Conservation (phyloP, 805 yeast species). For the Wickerhamomyces sydowiorum region DNA sequence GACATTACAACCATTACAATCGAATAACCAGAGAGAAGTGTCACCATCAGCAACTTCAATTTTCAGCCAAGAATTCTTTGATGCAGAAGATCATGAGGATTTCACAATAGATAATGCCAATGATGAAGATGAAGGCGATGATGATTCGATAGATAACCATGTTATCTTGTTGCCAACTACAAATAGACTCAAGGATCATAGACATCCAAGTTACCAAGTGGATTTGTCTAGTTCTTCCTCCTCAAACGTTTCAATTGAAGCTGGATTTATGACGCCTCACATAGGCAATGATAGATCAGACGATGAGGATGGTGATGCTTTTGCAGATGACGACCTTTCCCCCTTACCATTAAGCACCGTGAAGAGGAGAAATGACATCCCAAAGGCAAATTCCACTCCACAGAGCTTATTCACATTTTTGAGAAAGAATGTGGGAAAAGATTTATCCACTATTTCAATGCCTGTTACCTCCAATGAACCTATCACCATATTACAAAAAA, state of each 20-base stretch:
- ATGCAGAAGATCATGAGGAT: constrained; percentile 63
- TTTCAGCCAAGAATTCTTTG: constrained; percentile 51
- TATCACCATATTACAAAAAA: constrained; percentile 69
- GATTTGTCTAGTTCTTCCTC: constrained; percentile 11
- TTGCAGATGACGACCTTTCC: constrained; percentile 42
- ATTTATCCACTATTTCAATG: constrained; percentile 78
- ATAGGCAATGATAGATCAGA: constrained; percentile 1
- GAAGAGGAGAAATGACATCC: constrained; percentile 52
- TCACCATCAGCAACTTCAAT: constrained; percentile 51
- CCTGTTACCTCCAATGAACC: constrained; percentile 96
- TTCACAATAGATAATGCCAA: constrained; percentile 19
- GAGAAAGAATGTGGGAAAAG: constrained; percentile 90
- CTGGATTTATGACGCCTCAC: constrained; percentile 17
- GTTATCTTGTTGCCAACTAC: constrained; percentile 16
- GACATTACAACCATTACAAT: too few species aligned
- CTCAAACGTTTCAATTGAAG: constrained; percentile 5
- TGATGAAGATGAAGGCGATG: constrained; percentile 20
- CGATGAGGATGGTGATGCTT: constrained; percentile 1
- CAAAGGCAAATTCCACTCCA: constrained; percentile 58
- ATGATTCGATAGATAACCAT: constrained; percentile 13
- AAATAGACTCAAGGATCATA: not conserved
- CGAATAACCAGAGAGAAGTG: too few species aligned
- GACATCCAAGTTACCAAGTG: constrained; percentile 10
- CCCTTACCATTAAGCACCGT: constrained; percentile 59
- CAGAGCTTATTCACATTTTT: constrained; percentile 78